Base-by-base conservation (phyloP, 306 rosid species). In the Vicia villosa region DNA sequence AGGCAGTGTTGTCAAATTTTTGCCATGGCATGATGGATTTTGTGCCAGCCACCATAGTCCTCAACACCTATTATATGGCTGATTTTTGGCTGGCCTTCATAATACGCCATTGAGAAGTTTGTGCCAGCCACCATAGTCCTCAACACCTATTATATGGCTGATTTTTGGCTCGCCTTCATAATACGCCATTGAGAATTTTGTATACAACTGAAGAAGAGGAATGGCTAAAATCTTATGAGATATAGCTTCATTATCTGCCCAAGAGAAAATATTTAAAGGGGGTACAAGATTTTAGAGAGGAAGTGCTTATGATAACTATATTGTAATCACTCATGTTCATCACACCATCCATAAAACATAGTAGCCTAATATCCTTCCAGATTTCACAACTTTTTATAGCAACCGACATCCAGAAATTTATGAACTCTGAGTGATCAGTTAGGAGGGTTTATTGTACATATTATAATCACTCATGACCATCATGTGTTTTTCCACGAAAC, bases 191-290 rank as follows among this genome's bases (percentile, higher is more conserved):
- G 10, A 47, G 6, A 16, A 47, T 15, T 16, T 49, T 7, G 24
- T 49, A 15, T 47, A 16, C 15, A 7, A 16, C 22, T 47, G 54
- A 47, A 47, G 63, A 21, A 42, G 22, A 57, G 45, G 54, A 70
- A 65, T 50, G 63, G 41, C 20, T 42, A 63, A 69, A 63, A 17
- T 10, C 28, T 50, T 34, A 28, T 24, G 22, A 34, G 51, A 5
- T 66, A 43, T 28, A 63, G 60, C 43, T 47, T 45, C 22, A 54
- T 54, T 24, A 30, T 42, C 15, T 17, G 54, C 51, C 72, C 43
- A 61, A 62, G 11, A 2, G 45, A 40, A 38, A 38, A 40, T 14
- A 40, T 12, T 40, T 40, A 40, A 11, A 14, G n/a, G n/a, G 45
- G 3, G 14, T 14, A 10, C 45, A 40, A 11, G 46, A 12, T 41